A percentile compares a stretch with the other conserved stretches of the same genome.
Conservation (phyloP, 2,329 filamentous ascomycete genomes). For the Xylariaceae sp. region DNA sequence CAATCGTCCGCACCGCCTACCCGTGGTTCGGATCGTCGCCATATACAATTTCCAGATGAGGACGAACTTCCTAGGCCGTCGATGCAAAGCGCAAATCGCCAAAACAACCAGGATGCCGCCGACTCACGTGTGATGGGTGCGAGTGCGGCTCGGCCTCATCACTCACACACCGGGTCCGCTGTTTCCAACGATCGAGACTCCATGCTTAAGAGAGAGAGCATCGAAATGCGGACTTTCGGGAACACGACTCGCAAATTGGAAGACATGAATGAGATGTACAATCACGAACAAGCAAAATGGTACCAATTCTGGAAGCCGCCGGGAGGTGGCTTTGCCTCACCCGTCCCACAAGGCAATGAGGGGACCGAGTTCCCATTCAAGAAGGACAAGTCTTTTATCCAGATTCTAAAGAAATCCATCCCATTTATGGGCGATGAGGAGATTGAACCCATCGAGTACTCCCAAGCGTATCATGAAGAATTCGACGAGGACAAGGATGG, state of each 20-base stretch:
- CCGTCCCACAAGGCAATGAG: conserved; percentile 50
- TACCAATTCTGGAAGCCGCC: conserved; percentile 61
- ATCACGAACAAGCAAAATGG: conserved; percentile 40
- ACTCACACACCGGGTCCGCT: conserved; percentile 30
- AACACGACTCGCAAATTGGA: conserved; percentile 47
- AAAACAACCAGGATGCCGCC: conserved; percentile 10
- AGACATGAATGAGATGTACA: conserved; percentile 42
- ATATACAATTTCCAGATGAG: conserved; percentile 25
- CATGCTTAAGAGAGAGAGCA: conserved; percentile 25
- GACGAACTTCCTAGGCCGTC: conserved; percentile 23
- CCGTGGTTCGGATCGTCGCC: conserved; percentile 21
- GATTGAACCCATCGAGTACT: conserved; percentile 47
- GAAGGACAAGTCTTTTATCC: conserved; percentile 40
- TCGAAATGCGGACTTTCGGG: conserved; percentile 26
- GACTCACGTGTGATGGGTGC: conserved; percentile 23
- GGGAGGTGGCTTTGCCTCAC: conserved; percentile 52
- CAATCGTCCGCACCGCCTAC: conserved; percentile 14
- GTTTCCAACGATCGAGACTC: conserved; percentile 31
- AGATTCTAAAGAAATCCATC: conserved; percentile 40
- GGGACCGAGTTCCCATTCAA: conserved; percentile 36
- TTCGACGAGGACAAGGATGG: conserved; percentile 50
- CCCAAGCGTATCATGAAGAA: conserved; percentile 53
- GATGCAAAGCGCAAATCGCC: conserved; percentile 13
- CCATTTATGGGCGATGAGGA: conserved; percentile 41
- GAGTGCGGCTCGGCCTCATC: conserved; percentile 14